Percentiles rank a stretch among this genome's conserved stretches.
Evolutionary conservation across 2,329 filamentous ascomycete species (phyloP).

Genomic region (Knufia petricola): DNA sequence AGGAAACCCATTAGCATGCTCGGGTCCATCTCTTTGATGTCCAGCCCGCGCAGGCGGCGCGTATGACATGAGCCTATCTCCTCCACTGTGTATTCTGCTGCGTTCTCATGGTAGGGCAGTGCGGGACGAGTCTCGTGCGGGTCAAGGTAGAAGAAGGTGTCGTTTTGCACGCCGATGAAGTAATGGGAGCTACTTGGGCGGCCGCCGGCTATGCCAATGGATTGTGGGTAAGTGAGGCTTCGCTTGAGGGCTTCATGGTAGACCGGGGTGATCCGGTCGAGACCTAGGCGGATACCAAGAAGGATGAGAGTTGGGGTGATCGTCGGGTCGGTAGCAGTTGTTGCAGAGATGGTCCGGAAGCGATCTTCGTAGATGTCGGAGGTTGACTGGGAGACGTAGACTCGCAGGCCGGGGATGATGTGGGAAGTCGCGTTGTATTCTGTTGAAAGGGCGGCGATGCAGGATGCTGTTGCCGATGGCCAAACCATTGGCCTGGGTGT

Average conservation of each 20-base stretch:
- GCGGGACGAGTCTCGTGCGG: constrained; percentile 76
- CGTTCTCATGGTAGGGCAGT: constrained; percentile 53
- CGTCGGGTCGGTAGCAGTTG: constrained; percentile 41
- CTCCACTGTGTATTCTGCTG: constrained; percentile 46
- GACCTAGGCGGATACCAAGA: constrained; percentile 78
- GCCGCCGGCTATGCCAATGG: constrained; percentile 91
- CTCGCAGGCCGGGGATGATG: constrained; percentile 47
- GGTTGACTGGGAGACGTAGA: constrained; percentile 84
- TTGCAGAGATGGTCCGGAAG: constrained; percentile 67
- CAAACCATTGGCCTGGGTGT: constrained; percentile 96
- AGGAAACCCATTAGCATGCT: constrained; percentile 96
- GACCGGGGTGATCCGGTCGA: constrained; percentile 86
- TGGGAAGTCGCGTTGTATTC: constrained; percentile 44
- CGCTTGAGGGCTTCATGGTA: constrained; percentile 92
- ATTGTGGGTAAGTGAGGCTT: constrained; percentile 76
- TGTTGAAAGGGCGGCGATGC: constrained; percentile 74
- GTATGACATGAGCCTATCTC: constrained; percentile 83
- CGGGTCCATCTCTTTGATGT: constrained; percentile 89
- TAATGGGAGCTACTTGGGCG: constrained; percentile 84
- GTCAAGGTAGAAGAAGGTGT: constrained; percentile 86
- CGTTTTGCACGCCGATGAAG: constrained; percentile 63
- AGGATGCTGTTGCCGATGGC: constrained; percentile 87
- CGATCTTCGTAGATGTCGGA: constrained; percentile 88
- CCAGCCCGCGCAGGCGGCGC: constrained; percentile 67
- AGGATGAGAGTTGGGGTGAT: constrained; percentile 84